These are phyloP conservation scores for Chamaenerion angustifolium DNA, from an alignment of 345 rosid species.

Conservation along the genomic window DNA sequence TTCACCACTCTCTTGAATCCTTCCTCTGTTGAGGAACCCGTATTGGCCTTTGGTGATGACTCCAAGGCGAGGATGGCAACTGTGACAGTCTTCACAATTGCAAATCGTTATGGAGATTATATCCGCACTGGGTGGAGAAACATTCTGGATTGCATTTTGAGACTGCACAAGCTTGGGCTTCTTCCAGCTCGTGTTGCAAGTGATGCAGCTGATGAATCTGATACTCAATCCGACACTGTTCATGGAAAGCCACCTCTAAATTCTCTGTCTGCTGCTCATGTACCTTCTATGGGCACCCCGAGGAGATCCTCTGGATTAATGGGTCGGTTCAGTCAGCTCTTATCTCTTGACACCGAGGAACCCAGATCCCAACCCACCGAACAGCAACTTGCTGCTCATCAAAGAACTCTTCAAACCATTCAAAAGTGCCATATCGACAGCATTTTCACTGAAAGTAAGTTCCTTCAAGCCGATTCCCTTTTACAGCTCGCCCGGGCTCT, in stretches of 20 bases:
- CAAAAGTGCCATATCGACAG: slow-evolving; percentile 97
- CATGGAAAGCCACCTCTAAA: slow-evolving; percentile 72
- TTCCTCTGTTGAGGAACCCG: slow-evolving; percentile 80
- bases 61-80: slow-evolving; percentile 94
- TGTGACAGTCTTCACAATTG: slow-evolving; percentile 85
- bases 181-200: slow-evolving; percentile 94
- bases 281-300: slow-evolving; percentile 79
- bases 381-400: slow-evolving; percentile 99
- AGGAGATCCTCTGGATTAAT: slow-evolving; percentile 94
- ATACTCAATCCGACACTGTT: slow-evolving; percentile 61
- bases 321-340: slow-evolving; percentile 99
- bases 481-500: slow-evolving; percentile 89
- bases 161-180: slow-evolving; percentile 95
- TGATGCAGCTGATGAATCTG: slow-evolving; percentile 95
- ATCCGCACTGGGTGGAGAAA: slow-evolving; percentile 96
- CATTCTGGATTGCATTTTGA: slow-evolving; percentile 83
- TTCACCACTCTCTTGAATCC: slow-evolving; percentile 90
- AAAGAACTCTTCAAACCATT: slow-evolving; percentile 83
- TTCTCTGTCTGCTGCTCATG: slow-evolving; percentile 65
- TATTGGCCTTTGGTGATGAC: slow-evolving; percentile 92
- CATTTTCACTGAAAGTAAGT: slow-evolving; percentile 93
- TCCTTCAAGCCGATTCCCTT: slow-evolving; percentile 89
- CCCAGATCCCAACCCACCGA: slow-evolving; percentile 96
- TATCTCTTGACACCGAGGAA: slow-evolving; percentile 96
- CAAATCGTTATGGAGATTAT: slow-evolving; percentile 89